Conservation (phyloP, 345 rosid species). For the Acer negundo region DNA sequence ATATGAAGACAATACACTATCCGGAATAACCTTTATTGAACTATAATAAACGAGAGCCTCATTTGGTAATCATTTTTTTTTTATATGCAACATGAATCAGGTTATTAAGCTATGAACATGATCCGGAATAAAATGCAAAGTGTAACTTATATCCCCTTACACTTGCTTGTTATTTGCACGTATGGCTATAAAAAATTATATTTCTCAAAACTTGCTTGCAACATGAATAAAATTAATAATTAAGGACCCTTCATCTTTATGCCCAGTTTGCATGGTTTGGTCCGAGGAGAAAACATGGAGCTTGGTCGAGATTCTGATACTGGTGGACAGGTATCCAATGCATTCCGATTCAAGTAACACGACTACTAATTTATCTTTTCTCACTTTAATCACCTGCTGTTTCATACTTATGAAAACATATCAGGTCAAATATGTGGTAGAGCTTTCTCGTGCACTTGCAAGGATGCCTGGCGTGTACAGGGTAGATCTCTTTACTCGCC, state of each 20-base stretch:
- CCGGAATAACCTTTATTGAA: not conserved
- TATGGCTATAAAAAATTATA: not conserved
- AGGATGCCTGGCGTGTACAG: constrained; percentile 96
- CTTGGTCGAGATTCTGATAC: constrained; percentile 99
- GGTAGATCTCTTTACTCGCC: constrained; percentile 95
- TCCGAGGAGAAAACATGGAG: constrained; percentile 97
- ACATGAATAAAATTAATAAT: not conserved
- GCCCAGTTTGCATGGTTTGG: constrained; percentile 86
- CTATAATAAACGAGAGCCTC: not conserved
- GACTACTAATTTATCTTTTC: not conserved
- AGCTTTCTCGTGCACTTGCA: constrained; percentile 92
- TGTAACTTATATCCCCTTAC: not conserved
- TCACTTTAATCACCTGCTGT: constrained; percentile 10
- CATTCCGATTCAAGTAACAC: not conserved
- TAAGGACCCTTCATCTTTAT: constrained; percentile 11
- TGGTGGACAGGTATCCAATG: constrained; percentile 80
- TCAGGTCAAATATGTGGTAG: constrained; percentile 96
- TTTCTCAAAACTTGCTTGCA: not conserved
- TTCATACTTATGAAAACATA: not conserved
- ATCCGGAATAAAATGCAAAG: not conserved
- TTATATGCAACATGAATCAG: not conserved
- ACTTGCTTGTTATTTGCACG: not conserved
- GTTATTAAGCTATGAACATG: not conserved
- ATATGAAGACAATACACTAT: not conserved
- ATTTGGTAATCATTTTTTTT: not conserved